Conservation (phyloP, 768 basidiomycete genomes). For the Boletellus emodensis region DNA sequence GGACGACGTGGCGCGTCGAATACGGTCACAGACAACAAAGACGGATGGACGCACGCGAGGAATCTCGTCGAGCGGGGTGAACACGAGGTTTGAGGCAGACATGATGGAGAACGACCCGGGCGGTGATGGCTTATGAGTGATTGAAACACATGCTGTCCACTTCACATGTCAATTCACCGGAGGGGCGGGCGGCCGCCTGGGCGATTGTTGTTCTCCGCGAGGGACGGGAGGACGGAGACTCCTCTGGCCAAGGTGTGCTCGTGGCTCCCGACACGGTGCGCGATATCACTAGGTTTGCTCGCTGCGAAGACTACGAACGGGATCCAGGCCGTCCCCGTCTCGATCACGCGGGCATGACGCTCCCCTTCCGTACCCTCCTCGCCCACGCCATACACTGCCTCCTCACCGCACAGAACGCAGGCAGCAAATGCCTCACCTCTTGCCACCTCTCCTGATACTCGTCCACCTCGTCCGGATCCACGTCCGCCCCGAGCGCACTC, state of each 20-base stretch:
- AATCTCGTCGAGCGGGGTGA: slow-evolving; percentile 54
- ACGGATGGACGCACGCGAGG: slow-evolving; percentile 35
- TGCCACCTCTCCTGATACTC: slow-evolving; percentile 17
- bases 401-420: slow-evolving; percentile 20
- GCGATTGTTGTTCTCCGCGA: too few relatives aligned
- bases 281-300: too few relatives aligned
- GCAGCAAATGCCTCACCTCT: slow-evolving; percentile 21
- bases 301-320: too few relatives aligned
- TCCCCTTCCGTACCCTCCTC: not conserved
- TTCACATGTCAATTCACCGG: too few relatives aligned
- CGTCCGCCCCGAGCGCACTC: not conserved
- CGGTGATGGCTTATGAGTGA: too few relatives aligned
- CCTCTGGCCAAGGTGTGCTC: too few relatives aligned
- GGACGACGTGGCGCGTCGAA: not conserved
- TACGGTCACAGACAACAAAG: not conserved
- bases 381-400: slow-evolving; percentile 13
- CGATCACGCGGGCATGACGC: not conserved
- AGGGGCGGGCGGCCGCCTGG: too few relatives aligned
- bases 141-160: too few relatives aligned
- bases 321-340: too few relatives aligned
- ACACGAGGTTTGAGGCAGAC: slow-evolving; percentile 31
- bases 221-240: too few relatives aligned
- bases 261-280: too few relatives aligned
- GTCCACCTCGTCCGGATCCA: slow-evolving; percentile 7
- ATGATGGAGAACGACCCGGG: slow-evolving; percentile 2